Evolutionary conservation across 139 green algal species (phyloP).

Genomic region (Dunaliella primolecta): DNA sequence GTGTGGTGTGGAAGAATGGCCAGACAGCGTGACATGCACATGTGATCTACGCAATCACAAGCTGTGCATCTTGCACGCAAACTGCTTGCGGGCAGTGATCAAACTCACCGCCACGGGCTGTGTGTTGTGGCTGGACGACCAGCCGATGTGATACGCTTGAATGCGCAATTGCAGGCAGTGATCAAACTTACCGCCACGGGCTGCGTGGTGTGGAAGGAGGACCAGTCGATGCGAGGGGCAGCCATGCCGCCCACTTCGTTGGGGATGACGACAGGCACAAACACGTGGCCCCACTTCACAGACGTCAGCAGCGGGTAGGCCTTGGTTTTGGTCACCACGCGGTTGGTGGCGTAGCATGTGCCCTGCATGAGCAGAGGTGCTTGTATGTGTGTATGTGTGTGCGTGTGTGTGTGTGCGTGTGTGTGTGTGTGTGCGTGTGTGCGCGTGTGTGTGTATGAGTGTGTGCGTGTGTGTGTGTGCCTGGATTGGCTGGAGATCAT

Average conservation of each 20-base stretch:
- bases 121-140: too few species aligned
- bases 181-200: not conserved
- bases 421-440: not conserved
- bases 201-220: not conserved
- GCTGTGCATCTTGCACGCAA: too few species aligned
- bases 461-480: not conserved
- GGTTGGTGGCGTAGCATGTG: constrained; percentile 6
- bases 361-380: not conserved
- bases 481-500: not conserved
- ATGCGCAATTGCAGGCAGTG: too few species aligned
- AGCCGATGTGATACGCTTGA: too few species aligned
- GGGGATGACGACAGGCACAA: not conserved
- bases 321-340: constrained; percentile 1
- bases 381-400: not conserved
- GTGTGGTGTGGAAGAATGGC: too few species aligned
- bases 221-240: not conserved
- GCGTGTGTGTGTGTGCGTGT: not conserved
- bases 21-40: too few species aligned
- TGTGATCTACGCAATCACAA: too few species aligned
- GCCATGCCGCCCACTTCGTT: not conserved
- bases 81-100: too few species aligned
- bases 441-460: not conserved
- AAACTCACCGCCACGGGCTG: too few species aligned
- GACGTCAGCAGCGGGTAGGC: not conserved
- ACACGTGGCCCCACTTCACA: constrained; percentile 11